Base-by-base conservation (phyloP, 345 rosid species). In the Ailanthus altissimus region DNA sequence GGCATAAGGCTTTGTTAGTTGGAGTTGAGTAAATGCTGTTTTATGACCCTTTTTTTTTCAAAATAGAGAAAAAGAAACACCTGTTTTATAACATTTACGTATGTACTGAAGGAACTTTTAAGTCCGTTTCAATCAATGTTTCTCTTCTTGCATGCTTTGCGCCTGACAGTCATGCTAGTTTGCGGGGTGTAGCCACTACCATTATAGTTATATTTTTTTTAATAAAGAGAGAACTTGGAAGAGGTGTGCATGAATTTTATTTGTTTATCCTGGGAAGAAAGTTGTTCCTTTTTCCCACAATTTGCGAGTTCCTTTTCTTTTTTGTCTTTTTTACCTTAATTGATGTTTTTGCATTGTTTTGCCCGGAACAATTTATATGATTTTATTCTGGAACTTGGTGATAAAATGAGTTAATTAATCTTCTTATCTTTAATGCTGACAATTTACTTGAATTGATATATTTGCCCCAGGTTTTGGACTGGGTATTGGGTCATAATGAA, bases 401-500 rank as follows among this genome's bases (percentile, higher is more conserved):
- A 23, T 26, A 23, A 20, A 57, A 58, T 42, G 51, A 58, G 53
- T 32, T 53, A 49, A 45, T 79, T 72, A 26, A 42, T 67, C 72
- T 47, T 61, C 26, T 45, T 40, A 54, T 10, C 42, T 43, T 0
- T 72, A 12, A 50, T 21, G 50, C n/a, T 58, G 66, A 43, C 42
- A 68, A 68, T 51, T 54, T 9, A 42, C 58, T 11, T 45, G 23
- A 56, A 21, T 49, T 75, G 36, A 67, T 75, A 20, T 65, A 67
- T 78, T 74, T 82, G 42, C 77, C 77, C 61, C 88, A 96, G 99
- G 57, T 96, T 73, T 84, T 96, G 72, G 99, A 96, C 81, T 89
- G 87, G 79, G 93, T 90, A n/a, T 58, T 93, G 83, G 99, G 99
- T 46, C 99, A 96, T 81, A 89, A 91, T 63, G 97, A 96, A 42